These are phyloP conservation scores for Candida mattraensis DNA, from an alignment of 805 yeast species.

Conservation along the genomic window DNA sequence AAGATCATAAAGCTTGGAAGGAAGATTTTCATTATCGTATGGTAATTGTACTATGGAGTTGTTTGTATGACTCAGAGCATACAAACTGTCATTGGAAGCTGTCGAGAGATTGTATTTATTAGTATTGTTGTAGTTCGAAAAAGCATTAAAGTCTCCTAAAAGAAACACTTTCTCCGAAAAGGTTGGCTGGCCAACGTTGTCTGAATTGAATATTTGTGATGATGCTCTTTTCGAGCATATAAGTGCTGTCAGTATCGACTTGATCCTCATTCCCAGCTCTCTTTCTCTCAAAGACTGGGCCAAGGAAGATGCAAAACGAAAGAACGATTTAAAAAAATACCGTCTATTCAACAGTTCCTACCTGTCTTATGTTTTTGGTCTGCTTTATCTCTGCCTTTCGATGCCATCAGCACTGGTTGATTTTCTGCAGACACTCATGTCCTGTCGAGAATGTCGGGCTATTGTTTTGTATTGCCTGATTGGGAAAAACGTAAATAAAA, in stretches of 20 bases:
- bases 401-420: too few species aligned
- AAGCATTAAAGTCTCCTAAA: constrained; percentile 30
- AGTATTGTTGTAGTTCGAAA: constrained; percentile 22
- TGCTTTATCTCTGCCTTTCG: too few species aligned
- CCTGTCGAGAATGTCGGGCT: too few species aligned
- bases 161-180: constrained; percentile 24
- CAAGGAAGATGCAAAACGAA: too few species aligned
- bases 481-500: constrained; percentile 7
- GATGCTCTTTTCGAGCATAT: too few species aligned
- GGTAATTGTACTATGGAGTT: constrained; percentile 14
- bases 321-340: too few species aligned
- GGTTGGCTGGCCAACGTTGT: constrained; percentile 15
- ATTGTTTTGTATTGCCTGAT: constrained; percentile 2
- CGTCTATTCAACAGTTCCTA: too few species aligned
- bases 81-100: constrained; percentile 15
- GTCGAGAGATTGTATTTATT: constrained; percentile 26
- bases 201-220: constrained; percentile 2
- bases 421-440: too few species aligned
- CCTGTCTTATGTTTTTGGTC: too few species aligned
- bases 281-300: too few species aligned
- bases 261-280: too few species aligned
- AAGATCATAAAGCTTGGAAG: constrained; percentile 14
- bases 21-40: constrained; percentile 13
- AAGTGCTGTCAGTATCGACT: too few species aligned
- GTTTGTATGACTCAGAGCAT: constrained; percentile 20